phyloP scores from a whole-genome alignment of 306 rosid genomes.

The Citrullus amarus region DNA sequence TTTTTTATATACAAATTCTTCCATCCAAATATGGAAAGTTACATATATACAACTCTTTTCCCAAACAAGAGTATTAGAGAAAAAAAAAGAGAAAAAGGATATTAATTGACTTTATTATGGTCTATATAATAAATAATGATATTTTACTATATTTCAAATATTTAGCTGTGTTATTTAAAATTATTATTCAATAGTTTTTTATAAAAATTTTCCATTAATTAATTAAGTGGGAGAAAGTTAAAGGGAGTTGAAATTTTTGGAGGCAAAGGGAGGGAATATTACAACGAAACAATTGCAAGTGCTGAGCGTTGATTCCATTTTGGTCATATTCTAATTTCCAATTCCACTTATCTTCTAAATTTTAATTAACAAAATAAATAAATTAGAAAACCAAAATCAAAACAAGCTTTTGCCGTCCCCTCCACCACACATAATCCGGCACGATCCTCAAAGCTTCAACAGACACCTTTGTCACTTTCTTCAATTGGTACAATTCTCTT shows the following conservation, averaged over 20 bases:
- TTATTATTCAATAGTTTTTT: too few species aligned
- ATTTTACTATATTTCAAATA: too few species aligned
- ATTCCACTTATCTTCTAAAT: not conserved
- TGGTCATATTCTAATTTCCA: not conserved
- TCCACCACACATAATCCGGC: constrained; percentile 2
- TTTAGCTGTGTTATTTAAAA: too few species aligned
- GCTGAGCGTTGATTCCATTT: constrained; percentile 6
- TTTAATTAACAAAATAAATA: not conserved
- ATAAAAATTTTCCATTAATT: not conserved
- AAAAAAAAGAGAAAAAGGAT: too few species aligned
- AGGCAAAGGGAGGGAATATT: not conserved
- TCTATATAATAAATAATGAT: too few species aligned
- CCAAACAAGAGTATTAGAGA: too few species aligned
- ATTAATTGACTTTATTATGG: too few species aligned
- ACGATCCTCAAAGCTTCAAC: not conserved
- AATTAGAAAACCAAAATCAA: not conserved
- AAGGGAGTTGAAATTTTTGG: not conserved
- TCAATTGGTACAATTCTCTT: not conserved
- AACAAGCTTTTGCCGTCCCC: not conserved
- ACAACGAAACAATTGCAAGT: not conserved
- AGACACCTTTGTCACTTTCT: not conserved
- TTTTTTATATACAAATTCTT: too few species aligned
- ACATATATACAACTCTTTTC: too few species aligned
- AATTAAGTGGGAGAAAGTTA: not conserved
- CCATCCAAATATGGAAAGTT: too few species aligned